Conservation (phyloP, 2,329 filamentous ascomycete species). For the Fusarium mexicanum region DNA sequence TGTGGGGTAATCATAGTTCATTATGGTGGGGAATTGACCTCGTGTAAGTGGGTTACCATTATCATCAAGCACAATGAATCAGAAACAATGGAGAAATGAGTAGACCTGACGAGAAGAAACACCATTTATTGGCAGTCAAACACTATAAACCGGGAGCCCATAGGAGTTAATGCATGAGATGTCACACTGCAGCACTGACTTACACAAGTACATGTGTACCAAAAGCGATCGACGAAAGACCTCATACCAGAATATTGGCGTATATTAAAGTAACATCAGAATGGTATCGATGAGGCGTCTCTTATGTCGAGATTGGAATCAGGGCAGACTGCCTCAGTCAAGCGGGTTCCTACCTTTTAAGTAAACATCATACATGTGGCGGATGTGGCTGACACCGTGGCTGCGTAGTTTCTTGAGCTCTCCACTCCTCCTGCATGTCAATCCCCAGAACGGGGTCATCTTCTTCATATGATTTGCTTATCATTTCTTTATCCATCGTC, state of each 20-base stretch:
- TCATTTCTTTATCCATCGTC: slow-evolving; percentile 22
- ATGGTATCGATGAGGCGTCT: background rate
- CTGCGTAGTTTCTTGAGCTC: background rate
- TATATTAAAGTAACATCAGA: background rate
- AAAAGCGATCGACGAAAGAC: background rate
- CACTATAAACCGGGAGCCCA: background rate
- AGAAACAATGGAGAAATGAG: too few species aligned
- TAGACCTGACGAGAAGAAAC: background rate
- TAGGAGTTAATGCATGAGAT: background rate
- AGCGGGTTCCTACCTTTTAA: background rate
- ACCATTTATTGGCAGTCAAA: background rate
- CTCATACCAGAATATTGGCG: background rate
- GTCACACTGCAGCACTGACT: background rate
- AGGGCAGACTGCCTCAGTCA: background rate
- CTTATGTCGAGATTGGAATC: background rate
- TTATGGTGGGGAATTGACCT: slow-evolving; percentile 20
- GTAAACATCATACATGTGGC: slow-evolving; percentile 5
- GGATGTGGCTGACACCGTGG: slow-evolving; percentile 8
- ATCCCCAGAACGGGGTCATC: slow-evolving; percentile 7
- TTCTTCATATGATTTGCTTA: slow-evolving; percentile 29
- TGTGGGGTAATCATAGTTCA: slow-evolving; percentile 11
- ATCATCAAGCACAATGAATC: background rate
- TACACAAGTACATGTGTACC: background rate
- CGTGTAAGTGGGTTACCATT: background rate
- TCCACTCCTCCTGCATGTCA: slow-evolving; percentile 28